A percentile compares a stretch with the other conserved stretches of the same genome.
Conservation (phyloP, 2,329 filamentous ascomycete genomes). For the Verticillium albo-atrum region DNA sequence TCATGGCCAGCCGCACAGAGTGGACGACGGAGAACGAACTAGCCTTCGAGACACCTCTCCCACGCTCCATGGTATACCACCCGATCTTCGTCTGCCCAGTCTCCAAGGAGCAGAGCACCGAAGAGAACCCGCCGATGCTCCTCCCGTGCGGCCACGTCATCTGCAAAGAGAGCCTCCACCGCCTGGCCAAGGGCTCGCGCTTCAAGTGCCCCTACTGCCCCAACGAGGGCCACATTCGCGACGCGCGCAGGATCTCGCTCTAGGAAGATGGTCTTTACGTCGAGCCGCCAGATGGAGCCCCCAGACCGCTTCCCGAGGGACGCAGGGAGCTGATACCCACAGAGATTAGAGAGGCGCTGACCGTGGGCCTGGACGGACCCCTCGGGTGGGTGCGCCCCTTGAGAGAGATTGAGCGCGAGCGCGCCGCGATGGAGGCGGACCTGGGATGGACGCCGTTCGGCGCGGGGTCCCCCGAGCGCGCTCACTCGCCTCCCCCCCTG, state of each 20-base stretch:
- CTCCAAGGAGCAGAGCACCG: constrained; percentile 92
- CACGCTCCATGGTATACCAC: constrained; percentile 69
- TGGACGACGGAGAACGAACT: constrained; percentile 93
- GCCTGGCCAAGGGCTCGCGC: constrained; percentile 70
- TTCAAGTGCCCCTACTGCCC: constrained; percentile 99
- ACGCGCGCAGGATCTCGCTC: constrained; percentile 69
- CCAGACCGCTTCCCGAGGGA: too few relatives aligned
- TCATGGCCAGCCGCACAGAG: constrained; percentile 84
- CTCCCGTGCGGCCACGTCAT: constrained; percentile 94
- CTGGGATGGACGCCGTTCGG: background rate
- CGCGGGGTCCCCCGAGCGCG: background rate
- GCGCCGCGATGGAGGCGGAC: background rate
- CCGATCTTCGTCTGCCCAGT: constrained; percentile 98
- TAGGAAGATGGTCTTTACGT: constrained; percentile 23
- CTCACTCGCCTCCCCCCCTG: background rate
- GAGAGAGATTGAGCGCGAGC: background rate
- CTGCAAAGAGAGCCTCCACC: constrained; percentile 75
- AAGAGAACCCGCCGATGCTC: constrained; percentile 93
- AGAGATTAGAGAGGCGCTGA: too few relatives aligned
- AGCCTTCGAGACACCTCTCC: constrained; percentile 67
- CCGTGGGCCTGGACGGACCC: background rate
- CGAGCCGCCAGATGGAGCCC: background rate
- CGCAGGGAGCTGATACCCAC: too few relatives aligned
- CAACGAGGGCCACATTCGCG: constrained; percentile 70
- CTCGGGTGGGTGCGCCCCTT: too few relatives aligned